Conservation (phyloP, 345 rosid species). For the Isatis tinctoria region DNA sequence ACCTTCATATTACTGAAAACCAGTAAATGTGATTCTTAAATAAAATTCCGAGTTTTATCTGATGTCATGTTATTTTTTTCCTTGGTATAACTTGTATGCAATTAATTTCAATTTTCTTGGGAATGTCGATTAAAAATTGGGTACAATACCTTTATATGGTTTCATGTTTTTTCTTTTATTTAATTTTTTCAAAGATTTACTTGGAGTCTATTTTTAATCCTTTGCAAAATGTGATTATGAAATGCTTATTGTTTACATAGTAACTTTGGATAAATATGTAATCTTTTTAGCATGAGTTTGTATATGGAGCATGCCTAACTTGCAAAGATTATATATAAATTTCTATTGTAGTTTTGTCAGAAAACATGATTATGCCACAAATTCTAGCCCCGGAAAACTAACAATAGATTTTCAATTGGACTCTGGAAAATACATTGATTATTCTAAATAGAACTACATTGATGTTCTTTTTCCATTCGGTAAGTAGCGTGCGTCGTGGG, state of each 20-base stretch:
- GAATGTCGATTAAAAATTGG: background rate
- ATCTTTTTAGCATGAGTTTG: background rate
- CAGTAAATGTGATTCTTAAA: background rate
- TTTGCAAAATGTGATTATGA: background rate
- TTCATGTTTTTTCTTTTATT: background rate
- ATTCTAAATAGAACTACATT: no score
- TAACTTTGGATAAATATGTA: background rate
- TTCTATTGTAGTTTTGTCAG: background rate
- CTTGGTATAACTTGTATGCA: background rate
- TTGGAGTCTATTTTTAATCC: background rate
- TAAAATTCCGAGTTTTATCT: background rate
- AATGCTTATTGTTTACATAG: background rate
- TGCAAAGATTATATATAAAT: background rate
- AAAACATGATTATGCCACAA: background rate
- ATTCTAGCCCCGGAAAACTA: background rate
- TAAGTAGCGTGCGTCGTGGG: background rate
- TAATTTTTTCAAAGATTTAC: background rate
- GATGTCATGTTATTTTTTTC: background rate
- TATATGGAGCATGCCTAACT: background rate
- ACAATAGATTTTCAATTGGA: constrained; percentile 21
- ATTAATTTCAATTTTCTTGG: background rate
- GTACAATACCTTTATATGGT: background rate
- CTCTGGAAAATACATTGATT: background rate
- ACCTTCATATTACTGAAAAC: constrained; percentile 7
- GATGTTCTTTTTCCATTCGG: constrained; percentile 39